Conservation (phyloP, 2,329 filamentous ascomycete species). For the Paramyrothecium sp. region DNA sequence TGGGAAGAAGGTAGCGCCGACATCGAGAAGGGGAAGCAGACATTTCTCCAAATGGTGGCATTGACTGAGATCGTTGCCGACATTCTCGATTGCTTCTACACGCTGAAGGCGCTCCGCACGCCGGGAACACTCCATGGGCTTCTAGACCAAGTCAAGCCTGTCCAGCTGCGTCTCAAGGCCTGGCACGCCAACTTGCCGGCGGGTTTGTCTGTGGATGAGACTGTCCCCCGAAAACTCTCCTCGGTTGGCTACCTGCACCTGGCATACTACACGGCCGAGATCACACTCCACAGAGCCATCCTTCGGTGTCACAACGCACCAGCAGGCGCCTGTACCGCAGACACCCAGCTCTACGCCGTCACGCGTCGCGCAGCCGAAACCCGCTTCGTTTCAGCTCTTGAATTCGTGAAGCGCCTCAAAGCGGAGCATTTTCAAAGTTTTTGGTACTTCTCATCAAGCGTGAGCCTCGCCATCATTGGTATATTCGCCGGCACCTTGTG, state of each 20-base stretch:
- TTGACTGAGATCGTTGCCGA: constrained; percentile 43
- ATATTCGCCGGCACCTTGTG: constrained; percentile 25
- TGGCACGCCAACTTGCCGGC: constrained; percentile 44
- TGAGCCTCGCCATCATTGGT: constrained; percentile 29
- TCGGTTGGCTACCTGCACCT: constrained; percentile 39
- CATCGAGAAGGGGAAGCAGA: constrained; percentile 33
- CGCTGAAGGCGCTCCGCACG: constrained; percentile 5
- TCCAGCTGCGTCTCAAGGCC: constrained; percentile 42
- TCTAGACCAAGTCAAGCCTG: constrained; percentile 43
- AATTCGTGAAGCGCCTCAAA: constrained; percentile 20
- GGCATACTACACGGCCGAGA: constrained; percentile 41
- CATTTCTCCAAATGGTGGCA: constrained; percentile 43
- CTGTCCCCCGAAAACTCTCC: constrained; percentile 32
- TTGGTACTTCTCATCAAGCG: constrained; percentile 30
- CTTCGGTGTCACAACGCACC: constrained; percentile 22
- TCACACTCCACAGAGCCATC: constrained; percentile 40
- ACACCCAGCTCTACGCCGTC: constrained; percentile 6
- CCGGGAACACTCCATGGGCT: constrained; percentile 18
- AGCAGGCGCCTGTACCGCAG: too few species aligned
- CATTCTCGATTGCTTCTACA: constrained; percentile 28
- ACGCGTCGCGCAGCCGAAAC: constrained; percentile 21
- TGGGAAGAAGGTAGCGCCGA: constrained; percentile 30
- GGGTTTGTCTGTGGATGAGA: constrained; percentile 38
- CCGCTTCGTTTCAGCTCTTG: constrained; percentile 25
- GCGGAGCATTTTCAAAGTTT: constrained; percentile 32